These are phyloP conservation scores for Suillus discolor DNA, from an alignment of 768 basidiomycete genomes.

Conservation along the genomic window DNA sequence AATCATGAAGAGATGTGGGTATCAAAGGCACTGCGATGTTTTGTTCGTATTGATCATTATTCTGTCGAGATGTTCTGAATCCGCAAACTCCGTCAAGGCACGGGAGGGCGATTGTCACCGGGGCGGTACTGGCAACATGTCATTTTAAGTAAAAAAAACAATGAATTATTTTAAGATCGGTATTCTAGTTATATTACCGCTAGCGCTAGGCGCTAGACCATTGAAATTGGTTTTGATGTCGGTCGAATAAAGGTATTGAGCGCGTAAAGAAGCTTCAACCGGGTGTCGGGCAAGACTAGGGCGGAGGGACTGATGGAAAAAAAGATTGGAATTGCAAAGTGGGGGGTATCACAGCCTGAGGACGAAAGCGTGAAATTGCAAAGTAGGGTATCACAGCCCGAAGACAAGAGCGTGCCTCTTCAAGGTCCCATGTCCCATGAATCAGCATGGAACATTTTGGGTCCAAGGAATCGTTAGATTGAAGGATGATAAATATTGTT, in stretches of 20 bases:
- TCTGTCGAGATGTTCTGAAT: not conserved
- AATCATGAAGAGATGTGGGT: not conserved
- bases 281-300: not conserved
- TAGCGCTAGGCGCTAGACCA: not conserved
- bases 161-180: not conserved
- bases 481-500: not conserved
- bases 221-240: not conserved
- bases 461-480: not conserved
- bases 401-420: not conserved
- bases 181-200: not conserved
- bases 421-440: not conserved
- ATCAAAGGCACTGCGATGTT: not conserved
- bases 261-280: not conserved
- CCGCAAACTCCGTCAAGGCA: slow-evolving; percentile 3
- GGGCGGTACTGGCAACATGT: not conserved
- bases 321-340: not conserved
- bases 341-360: not conserved
- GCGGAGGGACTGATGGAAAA: not conserved
- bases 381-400: not conserved
- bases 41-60: not conserved
- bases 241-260: no score
- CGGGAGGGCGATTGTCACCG: not conserved
- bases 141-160: not conserved
- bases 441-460: not conserved
- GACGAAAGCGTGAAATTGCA: not conserved